Evolutionary conservation across 768 basidiomycete species (phyloP), one percentile per base, ranked within the genome.

Genomic region (Podaxis mareebaensis): DNA sequence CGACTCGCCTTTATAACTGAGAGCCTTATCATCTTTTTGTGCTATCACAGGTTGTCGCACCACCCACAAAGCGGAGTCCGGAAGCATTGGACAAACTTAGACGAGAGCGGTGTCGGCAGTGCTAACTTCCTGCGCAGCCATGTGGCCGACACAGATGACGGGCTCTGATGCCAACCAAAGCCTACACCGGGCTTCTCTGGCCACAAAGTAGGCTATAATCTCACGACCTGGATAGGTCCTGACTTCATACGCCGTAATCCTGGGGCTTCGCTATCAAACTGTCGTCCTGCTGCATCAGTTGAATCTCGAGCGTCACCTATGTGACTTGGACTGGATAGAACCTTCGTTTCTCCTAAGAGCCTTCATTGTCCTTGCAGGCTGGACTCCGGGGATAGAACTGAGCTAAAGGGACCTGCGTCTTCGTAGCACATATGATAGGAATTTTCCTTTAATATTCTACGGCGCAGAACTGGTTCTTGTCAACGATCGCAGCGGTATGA

Each of bases 61-160:
- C 20, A 17, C 30, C 20, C n/a, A 26, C 36, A 40, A 59, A 51
- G 30, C 26, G 53, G 46, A 63, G 26, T 24, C 36, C 61, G 61
- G 61, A 63, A 63, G 61, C 61, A 56, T 20, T 28, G 38, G 39
- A 20, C 54, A 56, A 63, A 39, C 55, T 56, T 40, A 61, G 55
- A 56, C 22, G 48, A 63, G 54, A 39, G 61, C 61, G 55, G 61
- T 48, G 61, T 57, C 40, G 46, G 51, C 30, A 51, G 24, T 49
- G 46, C 48, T 63, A 40, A 24, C 54, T 63, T 57, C 61, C 54
- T 63, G 55, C 26, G 55, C 48, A 40, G 61, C 61, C 61, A 63
- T 63, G 61, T 63, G 61, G 61, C 51, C 61, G 8, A 33, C 38
- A 15, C 55, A 57, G 48, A 48, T 57, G 61, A 56, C 57, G 55